phyloP scores from a whole-genome alignment of 176 grass and related monocot species.

The Musa acuminata region DNA sequence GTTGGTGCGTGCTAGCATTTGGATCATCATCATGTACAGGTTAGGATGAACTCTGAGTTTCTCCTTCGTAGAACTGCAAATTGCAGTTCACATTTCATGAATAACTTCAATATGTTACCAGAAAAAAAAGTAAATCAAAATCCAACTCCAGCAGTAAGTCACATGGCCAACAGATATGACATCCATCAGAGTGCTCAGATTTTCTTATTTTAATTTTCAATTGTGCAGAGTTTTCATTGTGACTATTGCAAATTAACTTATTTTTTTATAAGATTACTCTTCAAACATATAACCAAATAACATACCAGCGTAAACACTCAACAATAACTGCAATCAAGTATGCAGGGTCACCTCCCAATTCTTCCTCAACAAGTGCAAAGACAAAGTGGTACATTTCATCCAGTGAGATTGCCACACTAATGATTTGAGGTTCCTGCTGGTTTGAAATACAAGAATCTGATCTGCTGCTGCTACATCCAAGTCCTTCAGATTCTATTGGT shows the following conservation, averaged over 20 bases:
- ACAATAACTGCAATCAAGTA: conserved; percentile 73
- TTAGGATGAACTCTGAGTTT: conserved; percentile 60
- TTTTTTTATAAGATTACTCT: not conserved
- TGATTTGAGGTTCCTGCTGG: conserved; percentile 40
- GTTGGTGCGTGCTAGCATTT: conserved; percentile 47
- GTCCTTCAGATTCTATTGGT: conserved; percentile 32
- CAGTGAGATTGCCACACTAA: conserved; percentile 62
- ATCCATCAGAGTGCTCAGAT: not conserved
- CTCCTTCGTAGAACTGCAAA: conserved; percentile 58
- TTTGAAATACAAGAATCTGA: conserved; percentile 41
- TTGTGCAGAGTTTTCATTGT: not conserved
- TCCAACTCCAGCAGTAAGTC: not conserved
- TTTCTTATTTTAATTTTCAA: not conserved
- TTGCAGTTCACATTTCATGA: not conserved
- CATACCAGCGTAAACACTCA: conserved; percentile 75
- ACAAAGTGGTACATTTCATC: conserved; percentile 76
- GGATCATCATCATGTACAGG: conserved; percentile 55
- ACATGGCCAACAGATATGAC: not conserved
- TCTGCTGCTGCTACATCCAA: conserved; percentile 32
- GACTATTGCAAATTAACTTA: not conserved
- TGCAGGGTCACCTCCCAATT: conserved; percentile 80
- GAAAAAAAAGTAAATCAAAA: not conserved
- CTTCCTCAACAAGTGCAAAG: conserved; percentile 79
- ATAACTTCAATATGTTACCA: not conserved
- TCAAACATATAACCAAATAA: conserved; percentile 21